Evolutionary conservation across 2,329 filamentous ascomycete genomes (phyloP), one percentile per base, ranked within the genome.

Genomic region (Aurifilum marmelostoma): DNA sequence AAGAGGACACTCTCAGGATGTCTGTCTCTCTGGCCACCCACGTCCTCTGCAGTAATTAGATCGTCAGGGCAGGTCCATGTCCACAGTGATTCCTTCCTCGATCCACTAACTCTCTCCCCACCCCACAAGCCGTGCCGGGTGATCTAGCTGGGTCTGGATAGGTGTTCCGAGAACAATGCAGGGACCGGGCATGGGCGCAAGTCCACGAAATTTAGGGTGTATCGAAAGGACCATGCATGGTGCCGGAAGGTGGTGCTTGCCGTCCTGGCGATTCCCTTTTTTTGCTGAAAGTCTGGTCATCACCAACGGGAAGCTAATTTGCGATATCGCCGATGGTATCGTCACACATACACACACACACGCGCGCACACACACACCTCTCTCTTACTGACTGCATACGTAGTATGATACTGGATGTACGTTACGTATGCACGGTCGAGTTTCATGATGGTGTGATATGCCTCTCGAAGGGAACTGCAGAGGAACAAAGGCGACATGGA

Each of bases 131-230:
- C 18, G 37, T 41, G 24, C 50, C 52, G 37, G 39, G 54, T 59
- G 32, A 37, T 50, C 65, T 66, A 66, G 54, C 65, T 37, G 21
- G 9, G n/a, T 61, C 41, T 7, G 41, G 65, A 18, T 52, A 60
- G 65, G 27, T 27, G n/a, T 61, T 61, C 65, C 54, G 63, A 58
- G 37, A 18, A 32, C 37, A 18, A 65, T 43, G 63, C 52, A 65
- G 52, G 52, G 52, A 59, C 52, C 37, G 37, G 39, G 52, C 27
- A 41, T 14, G 8, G 34, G 50, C 8, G 14, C 16, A 54, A 16
- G 24, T 4, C 5, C 43, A 7, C 14, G 5, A 11, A 54, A 5
- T 7, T 24, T 8, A 24, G 21, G 21, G n/a, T 37, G 34, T 37
- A 9, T 37, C 34, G 34, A 37, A 37, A 5, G 34, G 34, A 4